Evolutionary conservation across 805 yeast genomes (phyloP), one percentile per base, ranked within the genome.

Genomic region (Cyberlindnera nakhonratchasimensis): DNA sequence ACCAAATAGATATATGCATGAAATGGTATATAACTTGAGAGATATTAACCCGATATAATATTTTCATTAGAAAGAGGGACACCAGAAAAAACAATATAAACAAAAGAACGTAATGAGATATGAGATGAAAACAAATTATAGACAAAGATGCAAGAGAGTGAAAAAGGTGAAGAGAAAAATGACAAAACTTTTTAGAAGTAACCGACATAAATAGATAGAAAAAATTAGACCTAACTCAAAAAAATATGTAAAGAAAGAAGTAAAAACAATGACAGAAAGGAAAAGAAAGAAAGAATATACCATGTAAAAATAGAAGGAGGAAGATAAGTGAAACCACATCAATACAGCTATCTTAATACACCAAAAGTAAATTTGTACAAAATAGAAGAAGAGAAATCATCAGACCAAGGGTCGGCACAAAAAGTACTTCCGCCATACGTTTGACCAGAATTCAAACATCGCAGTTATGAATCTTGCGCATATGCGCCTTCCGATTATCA

Each of bases 401-500:
- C n/a, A n/a, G n/a, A n/a, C n/a, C n/a, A n/a, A n/a, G n/a, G n/a
- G n/a, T n/a, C n/a, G n/a, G n/a, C n/a, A n/a, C n/a, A n/a, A n/a
- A n/a, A n/a, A n/a, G n/a, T n/a, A n/a, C n/a, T n/a, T n/a, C n/a
- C 26, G 12, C 16, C 6, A n/a, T 28, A 28, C 7, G n/a, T n/a
- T n/a, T n/a, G n/a, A n/a, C n/a, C n/a, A 22, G 10, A 11, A 24
- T 5, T 34, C 29, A 34, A 18, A 34, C 29, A 25, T 34, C 37
- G 13, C 79, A 82, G 40, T 70, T 71, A 57, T 80, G 86, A 33
- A 80, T 78, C 54, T 80, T 80, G 55, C 80, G 74, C 53, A 79
- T 63, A 61, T 89, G 97, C n/a, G 93, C 87, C 43, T 81, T 74
- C 43, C 89, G 69, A 64, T 89, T 95, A 51, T 89, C 90, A 45